A percentile compares a stretch with the other conserved stretches of the same genome.
phyloP scores from a whole-genome alignment of 2,329 filamentous ascomycete species.

The Lecanosticta acicola region DNA sequence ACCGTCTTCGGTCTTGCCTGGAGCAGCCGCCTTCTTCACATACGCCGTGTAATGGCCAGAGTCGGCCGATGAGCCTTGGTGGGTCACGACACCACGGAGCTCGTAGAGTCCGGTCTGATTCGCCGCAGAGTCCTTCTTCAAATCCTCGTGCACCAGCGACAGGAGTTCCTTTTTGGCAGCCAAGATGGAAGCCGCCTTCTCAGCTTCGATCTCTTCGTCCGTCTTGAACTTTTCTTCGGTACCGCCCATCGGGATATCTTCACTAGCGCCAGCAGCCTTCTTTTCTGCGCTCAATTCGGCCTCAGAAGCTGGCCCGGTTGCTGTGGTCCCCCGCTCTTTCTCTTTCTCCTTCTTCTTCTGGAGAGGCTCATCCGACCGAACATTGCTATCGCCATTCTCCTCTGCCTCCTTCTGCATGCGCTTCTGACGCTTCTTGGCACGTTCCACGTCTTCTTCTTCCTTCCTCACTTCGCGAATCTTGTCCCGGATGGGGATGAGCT shows the following conservation, averaged over 20 bases:
- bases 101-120: conserved; percentile 96
- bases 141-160: conserved; percentile 66
- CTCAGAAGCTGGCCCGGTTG: conserved; percentile 31
- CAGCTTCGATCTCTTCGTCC: conserved; percentile 84
- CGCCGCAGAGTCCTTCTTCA: conserved; percentile 70
- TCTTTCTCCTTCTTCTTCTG: conserved; percentile 82
- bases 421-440: conserved; percentile 88
- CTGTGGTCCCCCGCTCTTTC: conserved; percentile 41
- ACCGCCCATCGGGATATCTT: conserved; percentile 68
- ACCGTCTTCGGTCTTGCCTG: conserved; percentile 79
- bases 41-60: conserved; percentile 98
- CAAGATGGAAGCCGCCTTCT: conserved; percentile 68
- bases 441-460: conserved; percentile 88
- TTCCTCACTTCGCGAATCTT: conserved; percentile 93
- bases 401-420: conserved; percentile 53
- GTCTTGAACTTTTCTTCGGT: conserved; percentile 84
- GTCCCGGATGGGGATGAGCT: conserved; percentile 86
- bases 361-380: conserved; percentile 57
- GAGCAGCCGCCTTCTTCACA: conserved; percentile 84
- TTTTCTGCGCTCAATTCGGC: conserved; percentile 47
- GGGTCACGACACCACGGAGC: conserved; percentile 86
- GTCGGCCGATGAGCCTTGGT: conserved; percentile 93
- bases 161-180: conserved; percentile 84
- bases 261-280: conserved; percentile 46
- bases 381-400: conserved; percentile 36